These are phyloP conservation scores for Rauvolfia tetraphylla DNA, from an alignment of 257 asterid species.

Conservation along the genomic window DNA sequence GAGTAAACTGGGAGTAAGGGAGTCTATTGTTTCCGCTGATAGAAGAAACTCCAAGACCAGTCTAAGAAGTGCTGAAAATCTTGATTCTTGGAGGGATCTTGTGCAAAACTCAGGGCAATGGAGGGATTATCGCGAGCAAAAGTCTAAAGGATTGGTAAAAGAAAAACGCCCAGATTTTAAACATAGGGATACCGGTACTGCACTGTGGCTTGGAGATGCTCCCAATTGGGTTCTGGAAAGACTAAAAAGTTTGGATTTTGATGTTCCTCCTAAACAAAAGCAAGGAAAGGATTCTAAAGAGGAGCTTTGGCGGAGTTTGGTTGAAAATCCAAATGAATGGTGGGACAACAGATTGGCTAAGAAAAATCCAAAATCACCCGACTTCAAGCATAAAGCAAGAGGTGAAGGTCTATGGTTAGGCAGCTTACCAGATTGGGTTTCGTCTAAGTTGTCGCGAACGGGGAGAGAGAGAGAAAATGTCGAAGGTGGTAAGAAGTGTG, in stretches of 20 bases:
- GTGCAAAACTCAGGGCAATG: constrained; percentile 56
- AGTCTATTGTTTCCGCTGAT: neutral
- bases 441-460: constrained; percentile 51
- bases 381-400: constrained; percentile 27
- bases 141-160: constrained; percentile 50
- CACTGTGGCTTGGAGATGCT: constrained; percentile 57
- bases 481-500: too few relatives aligned
- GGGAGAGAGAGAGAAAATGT: constrained; percentile 21
- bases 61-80: neutral
- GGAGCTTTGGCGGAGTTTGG: constrained; percentile 58
- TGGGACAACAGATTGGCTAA: constrained; percentile 32
- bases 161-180: constrained; percentile 71
- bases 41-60: too few relatives aligned
- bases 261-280: constrained; percentile 18
- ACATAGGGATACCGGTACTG: constrained; percentile 42
- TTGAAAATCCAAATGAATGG: constrained; percentile 43
- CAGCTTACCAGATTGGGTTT: constrained; percentile 51
- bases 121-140: constrained; percentile 70
- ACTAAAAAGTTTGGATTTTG: constrained; percentile 50
- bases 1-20: neutral
- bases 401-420: constrained; percentile 45
- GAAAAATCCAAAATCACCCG: constrained; percentile 22
- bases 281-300: too few relatives aligned
- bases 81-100: constrained; percentile 70
- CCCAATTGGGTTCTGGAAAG: constrained; percentile 57